Evolutionary conservation across 495 filamentous ascomycete species (phyloP).

Genomic region (Tetracladium setigerum): DNA sequence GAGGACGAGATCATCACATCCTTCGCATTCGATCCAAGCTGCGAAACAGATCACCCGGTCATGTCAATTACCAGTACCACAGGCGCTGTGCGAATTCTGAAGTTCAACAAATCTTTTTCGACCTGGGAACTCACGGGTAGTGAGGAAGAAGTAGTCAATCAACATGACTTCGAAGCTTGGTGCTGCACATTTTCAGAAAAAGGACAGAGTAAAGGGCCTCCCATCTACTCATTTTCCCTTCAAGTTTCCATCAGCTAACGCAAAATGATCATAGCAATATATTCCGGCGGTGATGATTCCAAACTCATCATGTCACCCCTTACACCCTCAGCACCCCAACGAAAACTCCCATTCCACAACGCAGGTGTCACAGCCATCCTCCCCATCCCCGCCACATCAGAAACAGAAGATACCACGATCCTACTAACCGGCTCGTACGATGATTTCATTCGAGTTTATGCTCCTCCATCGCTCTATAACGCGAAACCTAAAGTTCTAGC

Average conservation of each 20-base stretch:
- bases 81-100: constrained; percentile 3
- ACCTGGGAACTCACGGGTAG: constrained; percentile 30
- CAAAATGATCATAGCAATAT: constrained; percentile 26
- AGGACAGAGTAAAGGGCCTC: neutral
- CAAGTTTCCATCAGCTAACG: neutral
- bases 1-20: constrained; percentile 57
- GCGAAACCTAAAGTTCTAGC: constrained; percentile 39
- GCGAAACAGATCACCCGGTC: neutral
- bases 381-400: constrained; percentile 38
- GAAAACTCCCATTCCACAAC: constrained; percentile 47
- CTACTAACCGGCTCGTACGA: constrained; percentile 91
- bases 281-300: constrained; percentile 67
- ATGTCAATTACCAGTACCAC: constrained; percentile 7
- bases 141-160: constrained; percentile 1
- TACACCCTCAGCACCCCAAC: constrained; percentile 1
- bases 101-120: constrained; percentile 27
- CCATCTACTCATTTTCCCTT: neutral
- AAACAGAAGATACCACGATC: constrained; percentile 33
- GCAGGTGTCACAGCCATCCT: constrained; percentile 89
- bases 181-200: constrained; percentile 44
- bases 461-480: constrained; percentile 18
- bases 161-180: constrained; percentile 51
- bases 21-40: constrained; percentile 59
- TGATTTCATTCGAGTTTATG: constrained; percentile 65
- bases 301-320: constrained; percentile 26